Evolutionary conservation across 805 yeast species (phyloP).

Genomic region (Sugiyamaella floridensis): DNA sequence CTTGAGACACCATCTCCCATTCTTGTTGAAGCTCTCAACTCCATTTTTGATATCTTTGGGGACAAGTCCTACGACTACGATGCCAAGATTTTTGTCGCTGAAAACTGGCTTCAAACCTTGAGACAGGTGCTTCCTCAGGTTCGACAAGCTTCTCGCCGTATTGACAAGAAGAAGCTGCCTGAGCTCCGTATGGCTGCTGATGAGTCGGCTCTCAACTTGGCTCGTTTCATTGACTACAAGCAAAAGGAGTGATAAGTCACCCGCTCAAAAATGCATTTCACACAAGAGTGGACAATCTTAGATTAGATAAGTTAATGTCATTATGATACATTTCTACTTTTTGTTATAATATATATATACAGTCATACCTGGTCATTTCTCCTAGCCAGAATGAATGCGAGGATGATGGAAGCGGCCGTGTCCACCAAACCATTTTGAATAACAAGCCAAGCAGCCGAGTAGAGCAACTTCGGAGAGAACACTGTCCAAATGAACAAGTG

Average conservation of each 20-base stretch:
- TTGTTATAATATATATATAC: neutral
- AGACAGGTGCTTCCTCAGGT: slow-evolving; percentile 40
- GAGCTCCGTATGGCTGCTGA: slow-evolving; percentile 57
- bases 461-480: slow-evolving; percentile 85
- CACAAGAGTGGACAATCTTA: no score
- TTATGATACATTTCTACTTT: neutral
- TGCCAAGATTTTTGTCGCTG: slow-evolving; percentile 53
- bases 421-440: slow-evolving; percentile 25
- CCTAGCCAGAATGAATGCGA: neutral
- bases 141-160: slow-evolving; percentile 48
- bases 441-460: slow-evolving; percentile 63
- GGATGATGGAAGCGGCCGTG: slow-evolving; percentile 5
- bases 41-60: slow-evolving; percentile 70
- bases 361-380: neutral
- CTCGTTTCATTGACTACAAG: slow-evolving; percentile 75
- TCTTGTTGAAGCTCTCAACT: slow-evolving; percentile 54
- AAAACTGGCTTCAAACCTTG: slow-evolving; percentile 41
- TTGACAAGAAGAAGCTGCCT: slow-evolving; percentile 57
- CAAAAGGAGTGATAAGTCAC: slow-evolving; percentile 10
- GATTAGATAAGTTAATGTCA: neutral
- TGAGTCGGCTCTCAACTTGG: slow-evolving; percentile 59
- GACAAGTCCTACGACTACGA: slow-evolving; percentile 68
- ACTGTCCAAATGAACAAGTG: slow-evolving; percentile 97
- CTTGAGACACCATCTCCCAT: slow-evolving; percentile 34
- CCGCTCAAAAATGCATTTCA: no score